Evolutionary conservation across 192 early-diverging fungal genomes (phyloP).

Genomic region (Linnemannia zychae): DNA sequence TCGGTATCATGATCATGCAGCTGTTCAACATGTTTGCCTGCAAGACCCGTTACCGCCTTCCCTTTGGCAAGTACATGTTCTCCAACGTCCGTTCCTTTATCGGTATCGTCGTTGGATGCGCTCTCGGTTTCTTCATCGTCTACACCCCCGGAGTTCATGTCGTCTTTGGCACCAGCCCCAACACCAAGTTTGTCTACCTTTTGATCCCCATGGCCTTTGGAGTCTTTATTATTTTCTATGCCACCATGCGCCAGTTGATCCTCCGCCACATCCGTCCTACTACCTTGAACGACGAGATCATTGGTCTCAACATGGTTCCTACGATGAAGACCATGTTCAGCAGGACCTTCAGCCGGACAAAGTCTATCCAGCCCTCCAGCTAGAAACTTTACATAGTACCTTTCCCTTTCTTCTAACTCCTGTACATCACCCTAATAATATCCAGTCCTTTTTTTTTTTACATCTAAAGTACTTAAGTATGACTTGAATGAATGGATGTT

Average conservation of each 20-base stretch:
- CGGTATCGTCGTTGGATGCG: constrained; percentile 76
- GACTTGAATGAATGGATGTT: neutral
- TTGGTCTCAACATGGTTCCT: constrained; percentile 76
- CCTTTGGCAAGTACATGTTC: constrained; percentile 88
- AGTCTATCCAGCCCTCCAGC: constrained; percentile 31
- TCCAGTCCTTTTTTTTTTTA: neutral
- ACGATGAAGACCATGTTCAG: constrained; percentile 58
- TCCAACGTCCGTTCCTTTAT: constrained; percentile 79
- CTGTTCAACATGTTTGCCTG: constrained; percentile 96
- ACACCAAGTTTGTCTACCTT: constrained; percentile 73
- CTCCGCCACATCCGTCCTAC: constrained; percentile 74
- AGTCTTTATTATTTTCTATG: constrained; percentile 81
- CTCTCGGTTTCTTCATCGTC: constrained; percentile 80
- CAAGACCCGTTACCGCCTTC: constrained; percentile 84
- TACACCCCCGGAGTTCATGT: constrained; percentile 87
- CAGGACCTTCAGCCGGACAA: constrained; percentile 43
- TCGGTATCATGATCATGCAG: constrained; percentile 88
- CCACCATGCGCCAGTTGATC: constrained; percentile 73
- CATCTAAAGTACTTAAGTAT: too few species aligned
- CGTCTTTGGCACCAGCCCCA: constrained; percentile 83
- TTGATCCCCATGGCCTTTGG: constrained; percentile 92
- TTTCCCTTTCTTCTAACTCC: neutral
- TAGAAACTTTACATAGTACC: neutral
- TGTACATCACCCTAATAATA: constrained; percentile 8
- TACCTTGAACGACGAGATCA: constrained; percentile 79